Percentiles rank a stretch among this genome's conserved stretches.
Evolutionary conservation across 2,329 filamentous ascomycete species (phyloP).

Genomic region (Basipetospora chlamydospora): DNA sequence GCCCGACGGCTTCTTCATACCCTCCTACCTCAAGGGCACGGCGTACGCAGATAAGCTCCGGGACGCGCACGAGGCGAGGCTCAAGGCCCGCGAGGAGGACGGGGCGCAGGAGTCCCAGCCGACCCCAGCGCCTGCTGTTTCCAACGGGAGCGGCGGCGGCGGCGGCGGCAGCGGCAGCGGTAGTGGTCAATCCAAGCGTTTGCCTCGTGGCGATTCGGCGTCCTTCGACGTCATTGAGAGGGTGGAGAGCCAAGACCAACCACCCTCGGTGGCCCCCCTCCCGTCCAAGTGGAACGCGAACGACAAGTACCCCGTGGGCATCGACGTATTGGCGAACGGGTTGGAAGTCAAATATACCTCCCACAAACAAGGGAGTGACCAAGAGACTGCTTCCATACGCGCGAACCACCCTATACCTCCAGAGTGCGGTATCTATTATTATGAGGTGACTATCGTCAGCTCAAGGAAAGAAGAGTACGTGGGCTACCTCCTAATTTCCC

Average conservation of each 20-base stretch:
- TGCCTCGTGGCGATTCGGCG: not conserved
- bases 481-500: too few species aligned
- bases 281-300: constrained; percentile 70
- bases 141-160: constrained; percentile 18
- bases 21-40: constrained; percentile 69
- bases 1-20: constrained; percentile 41
- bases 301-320: constrained; percentile 50
- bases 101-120: constrained; percentile 25
- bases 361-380: constrained; percentile 30
- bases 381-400: constrained; percentile 71
- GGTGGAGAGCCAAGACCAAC: constrained; percentile 41
- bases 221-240: constrained; percentile 77
- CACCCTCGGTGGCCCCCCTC: constrained; percentile 35
- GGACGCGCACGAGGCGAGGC: constrained; percentile 42
- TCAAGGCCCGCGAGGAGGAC: constrained; percentile 28
- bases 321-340: constrained; percentile 65
- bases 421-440: constrained; percentile 91
- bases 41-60: constrained; percentile 65
- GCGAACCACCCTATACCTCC: constrained; percentile 76
- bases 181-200: not conserved
- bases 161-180: too few species aligned
- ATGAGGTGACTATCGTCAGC: constrained; percentile 47
- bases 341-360: constrained; percentile 51
- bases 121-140: constrained; percentile 9
- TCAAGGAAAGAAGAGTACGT: constrained; percentile 42